Base-by-base conservation (phyloP, 257 asterid genomes). In the Rubia yunnanensis region DNA sequence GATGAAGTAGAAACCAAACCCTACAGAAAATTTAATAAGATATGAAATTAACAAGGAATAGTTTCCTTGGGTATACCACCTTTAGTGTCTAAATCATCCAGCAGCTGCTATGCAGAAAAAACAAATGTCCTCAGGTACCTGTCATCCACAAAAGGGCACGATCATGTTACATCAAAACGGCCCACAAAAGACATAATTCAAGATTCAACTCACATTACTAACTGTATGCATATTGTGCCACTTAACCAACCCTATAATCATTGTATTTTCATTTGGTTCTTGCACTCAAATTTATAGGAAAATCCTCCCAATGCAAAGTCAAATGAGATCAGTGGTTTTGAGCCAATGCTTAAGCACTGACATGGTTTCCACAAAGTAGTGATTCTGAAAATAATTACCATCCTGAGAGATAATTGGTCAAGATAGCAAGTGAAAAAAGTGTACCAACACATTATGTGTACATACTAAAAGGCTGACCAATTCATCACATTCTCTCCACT, bases 41-140 rank as follows among this genome's bases (percentile, higher is more conserved):
- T 73, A 57, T 22, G 74, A 66, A 44, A 54, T 58, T 30, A 38
- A 26, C 59, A 22, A 23, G 71, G 74, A 44, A 69, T 73, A 71
- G 44, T 66, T 70, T 77, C 78, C 63, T 32, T 66, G 63, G 76
- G 69, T 14, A 14, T 50, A 75, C n/a, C 73, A 80, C 76, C 81
- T 67, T 71, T 78, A 75, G 69, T 46, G 52, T 73, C 79, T 68
- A 48, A 44, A 74, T 66, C 74, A 65, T 70, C 69, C 38, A 68
- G 81, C 81, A 84, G 59, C 70, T 14, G 52, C 55, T 69, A 73
- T 72, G 77, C 77, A 70, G 69, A 72, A 69, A 74, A 84, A 80
- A 49, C 67, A 52, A 27, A 39, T 49, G 6, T 63, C 68, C 70
- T 89, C 88, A 89, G 77, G 96, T 83, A 79, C 96, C 96, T 89